phyloP scores from a whole-genome alignment of 2,329 filamentous ascomycete genomes.

The Zarea fungicola region DNA sequence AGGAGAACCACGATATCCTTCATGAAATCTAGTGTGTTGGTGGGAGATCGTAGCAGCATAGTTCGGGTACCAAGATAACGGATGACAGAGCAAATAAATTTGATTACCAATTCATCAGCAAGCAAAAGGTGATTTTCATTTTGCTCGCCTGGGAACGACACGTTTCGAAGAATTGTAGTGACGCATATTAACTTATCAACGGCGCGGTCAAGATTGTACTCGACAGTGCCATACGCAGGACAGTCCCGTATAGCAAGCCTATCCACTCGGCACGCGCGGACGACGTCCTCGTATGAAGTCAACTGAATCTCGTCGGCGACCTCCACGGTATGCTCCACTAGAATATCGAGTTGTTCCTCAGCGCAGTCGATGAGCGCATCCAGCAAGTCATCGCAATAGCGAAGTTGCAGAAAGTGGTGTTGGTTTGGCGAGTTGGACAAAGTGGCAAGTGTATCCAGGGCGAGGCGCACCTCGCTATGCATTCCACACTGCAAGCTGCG shows the following conservation, averaged over 20 bases:
- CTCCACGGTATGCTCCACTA: constrained; percentile 80
- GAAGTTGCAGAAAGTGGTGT: constrained; percentile 60
- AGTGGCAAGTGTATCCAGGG: constrained; percentile 74
- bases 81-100: constrained; percentile 78
- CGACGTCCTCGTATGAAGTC: constrained; percentile 79
- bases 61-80: constrained; percentile 84
- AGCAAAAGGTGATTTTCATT: constrained; percentile 66
- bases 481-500: constrained; percentile 88
- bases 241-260: constrained; percentile 66
- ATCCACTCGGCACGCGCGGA: constrained; percentile 72
- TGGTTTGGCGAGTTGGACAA: constrained; percentile 59
- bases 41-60: constrained; percentile 74
- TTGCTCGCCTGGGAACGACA: constrained; percentile 68
- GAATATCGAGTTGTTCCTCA: constrained; percentile 76
- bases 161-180: constrained; percentile 85
- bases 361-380: constrained; percentile 87
- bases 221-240: constrained; percentile 66
- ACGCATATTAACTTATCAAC: constrained; percentile 86
- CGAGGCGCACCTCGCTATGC: constrained; percentile 81
- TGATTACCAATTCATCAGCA: constrained; percentile 71
- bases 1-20: constrained; percentile 88
- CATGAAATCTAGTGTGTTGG: constrained; percentile 92
- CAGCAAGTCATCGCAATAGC: constrained; percentile 79
- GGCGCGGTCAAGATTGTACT: constrained; percentile 78
- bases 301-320: constrained; percentile 83